These are phyloP conservation scores for Colletotrichum godetiae DNA, from an alignment of 2,329 filamentous ascomycete genomes.

Conservation along the genomic window DNA sequence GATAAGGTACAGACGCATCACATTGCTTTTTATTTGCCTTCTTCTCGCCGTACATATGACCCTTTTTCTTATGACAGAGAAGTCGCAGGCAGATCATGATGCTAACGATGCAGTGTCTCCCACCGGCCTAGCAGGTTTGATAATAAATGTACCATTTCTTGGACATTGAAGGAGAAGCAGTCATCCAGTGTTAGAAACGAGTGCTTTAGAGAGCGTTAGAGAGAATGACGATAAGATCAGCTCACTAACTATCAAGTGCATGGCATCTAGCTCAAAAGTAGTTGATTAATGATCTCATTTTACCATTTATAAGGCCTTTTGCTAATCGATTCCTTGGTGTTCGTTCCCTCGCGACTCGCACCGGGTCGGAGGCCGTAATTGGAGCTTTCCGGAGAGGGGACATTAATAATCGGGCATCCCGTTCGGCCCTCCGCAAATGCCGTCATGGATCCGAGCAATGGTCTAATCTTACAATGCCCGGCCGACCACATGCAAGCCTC, in stretches of 20 bases:
- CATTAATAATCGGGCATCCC: slow-evolving; percentile 30
- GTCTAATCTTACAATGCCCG: slow-evolving; percentile 10
- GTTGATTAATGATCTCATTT: neutral
- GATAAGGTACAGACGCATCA: no score
- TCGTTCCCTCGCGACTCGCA: neutral
- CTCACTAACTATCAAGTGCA: neutral
- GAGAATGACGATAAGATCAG: neutral
- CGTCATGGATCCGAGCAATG: slow-evolving; percentile 32
- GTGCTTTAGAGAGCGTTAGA: no score
- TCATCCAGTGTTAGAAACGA: neutral
- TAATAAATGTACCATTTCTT: no score
- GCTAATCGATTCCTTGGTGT: neutral
- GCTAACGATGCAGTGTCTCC: neutral
- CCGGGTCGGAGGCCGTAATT: slow-evolving; percentile 11
- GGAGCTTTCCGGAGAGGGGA: slow-evolving; percentile 2
- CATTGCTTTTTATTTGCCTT: no score
- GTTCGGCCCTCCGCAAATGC: slow-evolving; percentile 29
- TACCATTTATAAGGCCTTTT: neutral
- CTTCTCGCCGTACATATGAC: neutral
- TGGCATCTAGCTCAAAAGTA: neutral
- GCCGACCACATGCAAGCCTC: neutral
- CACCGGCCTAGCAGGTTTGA: no score
- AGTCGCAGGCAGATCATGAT: neutral
- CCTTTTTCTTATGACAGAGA: neutral
- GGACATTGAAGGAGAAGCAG: neutral